Percentiles rank a stretch among this genome's conserved stretches.
These are phyloP conservation scores for Eleusine coracana DNA, from an alignment of 176 grass and related monocot species.

Conservation along the genomic window DNA sequence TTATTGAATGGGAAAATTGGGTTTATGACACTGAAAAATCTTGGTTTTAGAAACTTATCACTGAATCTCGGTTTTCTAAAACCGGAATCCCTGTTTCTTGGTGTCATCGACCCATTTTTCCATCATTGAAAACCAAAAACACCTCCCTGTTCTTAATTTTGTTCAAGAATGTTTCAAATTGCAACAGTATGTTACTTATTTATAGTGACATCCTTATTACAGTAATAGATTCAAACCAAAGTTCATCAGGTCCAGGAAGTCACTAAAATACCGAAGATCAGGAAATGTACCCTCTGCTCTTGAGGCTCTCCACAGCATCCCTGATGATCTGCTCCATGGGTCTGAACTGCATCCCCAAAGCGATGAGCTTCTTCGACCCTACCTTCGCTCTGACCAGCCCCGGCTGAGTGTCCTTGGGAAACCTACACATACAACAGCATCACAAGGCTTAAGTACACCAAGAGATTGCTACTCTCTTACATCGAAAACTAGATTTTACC, in stretches of 20 bases:
- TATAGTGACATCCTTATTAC: background rate
- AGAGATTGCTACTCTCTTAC: background rate
- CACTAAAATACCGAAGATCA: background rate
- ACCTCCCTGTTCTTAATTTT: too few relatives aligned
- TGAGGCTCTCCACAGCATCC: slow-evolving; percentile 72
- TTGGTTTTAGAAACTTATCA: too few relatives aligned
- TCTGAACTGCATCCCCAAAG: slow-evolving; percentile 65
- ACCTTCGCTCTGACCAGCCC: slow-evolving; percentile 64
- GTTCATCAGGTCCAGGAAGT: background rate
- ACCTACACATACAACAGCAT: slow-evolving; percentile 29
- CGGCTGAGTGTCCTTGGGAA: slow-evolving; percentile 71
- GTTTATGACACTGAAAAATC: too few relatives aligned
- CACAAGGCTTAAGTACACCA: background rate
- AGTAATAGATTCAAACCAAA: background rate
- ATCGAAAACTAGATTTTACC: background rate
- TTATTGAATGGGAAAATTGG: too few relatives aligned
- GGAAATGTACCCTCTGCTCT: slow-evolving; percentile 58
- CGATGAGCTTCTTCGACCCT: slow-evolving; percentile 73
- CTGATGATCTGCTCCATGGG: slow-evolving; percentile 75
- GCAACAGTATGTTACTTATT: too few relatives aligned
- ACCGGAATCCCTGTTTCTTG: too few relatives aligned
- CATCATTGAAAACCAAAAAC: too few relatives aligned
- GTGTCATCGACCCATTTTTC: too few relatives aligned
- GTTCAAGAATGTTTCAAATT: too few relatives aligned
- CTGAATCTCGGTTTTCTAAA: too few relatives aligned